Evolutionary conservation across 208 protist genomes (phyloP).

Genomic region (Crithidia mellificae): DNA sequence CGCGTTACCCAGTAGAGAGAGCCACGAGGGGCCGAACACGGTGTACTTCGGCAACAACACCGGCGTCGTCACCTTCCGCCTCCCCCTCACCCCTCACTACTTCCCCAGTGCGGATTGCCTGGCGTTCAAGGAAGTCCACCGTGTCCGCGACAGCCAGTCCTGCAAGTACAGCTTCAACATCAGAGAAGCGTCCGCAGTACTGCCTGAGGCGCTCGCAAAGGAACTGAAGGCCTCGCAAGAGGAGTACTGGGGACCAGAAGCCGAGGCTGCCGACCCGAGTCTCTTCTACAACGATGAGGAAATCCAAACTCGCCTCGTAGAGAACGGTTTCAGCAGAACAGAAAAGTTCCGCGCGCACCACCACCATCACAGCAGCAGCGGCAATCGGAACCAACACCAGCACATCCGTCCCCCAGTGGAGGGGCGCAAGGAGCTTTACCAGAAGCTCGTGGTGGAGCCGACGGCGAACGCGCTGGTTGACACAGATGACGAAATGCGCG

Average conservation of each 20-base stretch:
- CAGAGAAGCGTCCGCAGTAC: constrained; percentile 16
- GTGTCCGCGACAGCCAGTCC: constrained; percentile 43
- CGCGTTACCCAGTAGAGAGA: constrained; percentile 48
- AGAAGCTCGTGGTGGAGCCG: constrained; percentile 24
- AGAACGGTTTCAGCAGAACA: constrained; percentile 2
- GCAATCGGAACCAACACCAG: neutral
- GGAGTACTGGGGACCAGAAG: constrained; percentile 31
- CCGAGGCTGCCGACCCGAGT: constrained; percentile 29
- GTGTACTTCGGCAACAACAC: constrained; percentile 42
- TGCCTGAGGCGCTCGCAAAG: constrained; percentile 21
- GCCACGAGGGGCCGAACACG: constrained; percentile 38
- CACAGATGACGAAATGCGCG: constrained; percentile 45
- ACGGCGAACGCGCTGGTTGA: constrained; percentile 23
- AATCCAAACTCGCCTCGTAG: neutral
- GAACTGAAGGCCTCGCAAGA: constrained; percentile 15
- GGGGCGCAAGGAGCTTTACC: constrained; percentile 23
- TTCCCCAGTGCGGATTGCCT: constrained; percentile 45
- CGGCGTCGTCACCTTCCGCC: constrained; percentile 26
- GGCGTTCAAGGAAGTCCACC: constrained; percentile 47
- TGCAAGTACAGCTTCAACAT: constrained; percentile 57
- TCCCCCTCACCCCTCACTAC: constrained; percentile 55
- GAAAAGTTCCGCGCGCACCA: neutral
- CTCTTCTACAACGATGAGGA: constrained; percentile 33
- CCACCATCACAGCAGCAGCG: neutral
- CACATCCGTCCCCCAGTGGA: constrained; percentile 18